Conservation (phyloP, 2,329 filamentous ascomycete species). For the Neonectria ditissima region DNA sequence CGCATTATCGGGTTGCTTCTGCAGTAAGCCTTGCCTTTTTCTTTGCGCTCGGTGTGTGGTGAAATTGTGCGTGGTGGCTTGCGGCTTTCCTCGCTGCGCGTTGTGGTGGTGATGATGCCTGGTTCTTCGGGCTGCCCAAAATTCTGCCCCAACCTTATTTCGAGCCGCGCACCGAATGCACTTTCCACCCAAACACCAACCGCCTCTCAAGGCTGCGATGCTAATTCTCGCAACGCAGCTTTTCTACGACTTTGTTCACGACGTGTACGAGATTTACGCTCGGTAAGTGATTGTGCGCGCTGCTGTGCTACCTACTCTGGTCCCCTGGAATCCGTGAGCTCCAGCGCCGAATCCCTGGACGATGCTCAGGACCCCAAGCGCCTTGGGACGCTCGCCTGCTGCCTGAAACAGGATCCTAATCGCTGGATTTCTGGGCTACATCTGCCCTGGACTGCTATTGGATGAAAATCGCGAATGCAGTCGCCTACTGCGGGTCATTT, state of each 20-base stretch:
- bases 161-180: not conserved
- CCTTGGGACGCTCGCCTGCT: not conserved
- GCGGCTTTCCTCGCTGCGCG: not conserved
- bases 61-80: not conserved
- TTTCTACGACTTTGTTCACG: constrained; percentile 45
- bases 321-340: not conserved
- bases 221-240: constrained; percentile 37
- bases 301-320: not conserved
- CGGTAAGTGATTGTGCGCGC: constrained; percentile 37
- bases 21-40: constrained; percentile 35
- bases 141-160: constrained; percentile 24
- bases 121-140: constrained; percentile 19
- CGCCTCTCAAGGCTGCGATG: constrained; percentile 12
- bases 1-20: constrained; percentile 35
- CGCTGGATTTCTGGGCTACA: not conserved
- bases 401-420: not conserved
- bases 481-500: not conserved
- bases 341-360: not conserved
- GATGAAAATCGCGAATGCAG: constrained; percentile 1
- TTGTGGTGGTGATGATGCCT: constrained; percentile 11
- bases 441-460: not conserved
- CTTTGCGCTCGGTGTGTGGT: not conserved
- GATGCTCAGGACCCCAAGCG: not conserved
- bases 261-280: constrained; percentile 45
- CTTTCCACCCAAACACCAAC: constrained; percentile 13